phyloP scores from a whole-genome alignment of 306 rosid genomes.

The Ormosia emarginata region DNA sequence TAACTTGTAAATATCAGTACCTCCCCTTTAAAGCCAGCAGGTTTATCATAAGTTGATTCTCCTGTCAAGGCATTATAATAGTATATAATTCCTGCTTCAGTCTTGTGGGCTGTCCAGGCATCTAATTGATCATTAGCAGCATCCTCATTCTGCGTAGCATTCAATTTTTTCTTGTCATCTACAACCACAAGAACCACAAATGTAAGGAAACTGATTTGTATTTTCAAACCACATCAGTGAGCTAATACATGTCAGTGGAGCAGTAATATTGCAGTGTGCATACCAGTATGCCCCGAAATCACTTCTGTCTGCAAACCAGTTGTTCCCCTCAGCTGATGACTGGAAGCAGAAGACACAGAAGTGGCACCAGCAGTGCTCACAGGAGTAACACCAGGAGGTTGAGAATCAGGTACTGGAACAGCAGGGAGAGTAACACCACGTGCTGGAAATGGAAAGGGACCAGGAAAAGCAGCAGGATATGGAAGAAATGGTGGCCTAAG shows the following conservation, averaged over 20 bases:
- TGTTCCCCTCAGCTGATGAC: slow-evolving; percentile 42
- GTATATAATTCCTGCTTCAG: slow-evolving; percentile 76
- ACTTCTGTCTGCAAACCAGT: slow-evolving; percentile 47
- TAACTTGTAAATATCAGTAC: slow-evolving; percentile 39
- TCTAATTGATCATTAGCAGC: slow-evolving; percentile 53
- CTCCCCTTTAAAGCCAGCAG: slow-evolving; percentile 82
- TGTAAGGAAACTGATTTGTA: slow-evolving; percentile 5
- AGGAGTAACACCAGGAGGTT: slow-evolving; percentile 91
- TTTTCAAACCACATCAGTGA: slow-evolving; percentile 15
- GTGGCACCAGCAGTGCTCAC: slow-evolving; percentile 35
- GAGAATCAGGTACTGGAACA: slow-evolving; percentile 77
- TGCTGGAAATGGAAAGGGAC: slow-evolving; percentile 65
- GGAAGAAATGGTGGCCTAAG: slow-evolving; percentile 62
- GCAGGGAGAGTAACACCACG: slow-evolving; percentile 63
- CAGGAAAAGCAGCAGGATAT: slow-evolving; percentile 66
- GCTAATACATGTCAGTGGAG: slow-evolving; percentile 25
- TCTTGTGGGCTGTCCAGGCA: slow-evolving; percentile 93
- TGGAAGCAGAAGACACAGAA: slow-evolving; percentile 32
- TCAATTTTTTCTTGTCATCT: slow-evolving; percentile 49
- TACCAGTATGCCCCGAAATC: slow-evolving; percentile 53
- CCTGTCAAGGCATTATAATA: slow-evolving; percentile 87
- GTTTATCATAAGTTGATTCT: slow-evolving; percentile 83
- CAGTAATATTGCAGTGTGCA: slow-evolving; percentile 24
- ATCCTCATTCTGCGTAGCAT: slow-evolving; percentile 32
- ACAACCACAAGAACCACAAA: slow-evolving; percentile 22